Base-by-base conservation (phyloP, 2,329 filamentous ascomycete genomes). In the Didymella glomerata region DNA sequence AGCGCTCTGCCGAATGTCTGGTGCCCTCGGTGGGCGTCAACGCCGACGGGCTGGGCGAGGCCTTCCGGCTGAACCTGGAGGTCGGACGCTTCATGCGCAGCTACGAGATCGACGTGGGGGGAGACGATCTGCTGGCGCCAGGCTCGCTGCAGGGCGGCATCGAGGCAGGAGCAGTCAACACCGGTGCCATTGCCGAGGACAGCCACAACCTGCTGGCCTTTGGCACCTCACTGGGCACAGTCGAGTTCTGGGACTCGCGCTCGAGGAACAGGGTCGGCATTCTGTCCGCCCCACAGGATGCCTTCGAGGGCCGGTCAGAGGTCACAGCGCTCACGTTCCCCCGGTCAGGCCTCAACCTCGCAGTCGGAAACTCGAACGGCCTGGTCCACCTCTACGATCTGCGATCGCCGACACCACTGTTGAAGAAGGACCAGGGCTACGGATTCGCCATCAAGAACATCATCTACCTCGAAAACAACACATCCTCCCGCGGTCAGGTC, bases 361-460 rank as follows among this genome's bases (percentile, higher is more conserved):
- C 91, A 0, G 91, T 92, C 1, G 95, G 95, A 18, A 91, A 91
- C n/a, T 94, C 92, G 0, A 90, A 87, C 45, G 95, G 96, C 22
- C 85, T 97, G 47, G 87, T 97, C 46, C 90, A 96, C 70, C 85
- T 97, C 8, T 99, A 96, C 75, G 95, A 99, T 77, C 81, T 99
- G 50, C 90, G 95, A 72, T 93, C 92, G 22, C 93, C 95, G 0
- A 85, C 90, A 0, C 93, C 96, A 1, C 80, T 97, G 9, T 81
- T 98, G 48, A 91, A 89, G 74, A 98, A 97, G 77, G 94, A 98
- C 69, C 95, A 99, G 79, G 95, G 96, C 48, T 97, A 97, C 74
- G 94, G 94, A 2, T 96, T 93, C 73, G 87, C 94, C 0, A 92
- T 99, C 58, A 90, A 97, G 72, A 96, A 92, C 46, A 82, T 99